A percentile compares a stretch with the other conserved stretches of the same genome.
These are phyloP conservation scores for Plasmodium berghei DNA, from an alignment of 169 alveolate species.

Conservation along the genomic window DNA sequence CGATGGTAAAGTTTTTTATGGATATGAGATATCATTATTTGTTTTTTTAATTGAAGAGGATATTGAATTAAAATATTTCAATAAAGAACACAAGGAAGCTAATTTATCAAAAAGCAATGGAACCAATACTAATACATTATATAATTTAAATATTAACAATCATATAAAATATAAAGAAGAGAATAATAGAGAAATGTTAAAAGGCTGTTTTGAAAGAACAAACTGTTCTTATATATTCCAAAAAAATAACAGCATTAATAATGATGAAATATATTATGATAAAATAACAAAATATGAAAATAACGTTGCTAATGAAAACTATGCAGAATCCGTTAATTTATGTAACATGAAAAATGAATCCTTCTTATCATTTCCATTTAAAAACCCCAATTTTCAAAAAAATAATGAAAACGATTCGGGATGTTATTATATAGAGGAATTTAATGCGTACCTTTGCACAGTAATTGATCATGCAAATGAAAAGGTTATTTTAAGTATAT, in stretches of 20 bases:
- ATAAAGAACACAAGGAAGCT: too few relatives aligned
- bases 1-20: conserved; percentile 46
- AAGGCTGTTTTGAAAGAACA: not conserved
- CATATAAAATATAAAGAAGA: not conserved
- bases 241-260: too few relatives aligned
- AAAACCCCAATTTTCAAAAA: not conserved
- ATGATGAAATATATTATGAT: not conserved
- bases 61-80: conserved; percentile 8
- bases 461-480: conserved; percentile 29
- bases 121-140: not conserved
- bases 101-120: too few relatives aligned
- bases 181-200: not conserved
- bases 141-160: not conserved
- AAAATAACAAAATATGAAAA: not conserved
- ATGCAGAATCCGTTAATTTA: too few relatives aligned
- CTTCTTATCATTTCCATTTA: not conserved
- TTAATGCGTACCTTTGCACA: conserved; percentile 34
- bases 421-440: conserved; percentile 36
- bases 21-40: conserved; percentile 30
- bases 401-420: conserved; percentile 16
- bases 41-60: conserved; percentile 45
- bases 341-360: not conserved
- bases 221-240: not conserved
- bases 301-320: not conserved
- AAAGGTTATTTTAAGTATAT: conserved; percentile 28